Evolutionary conservation across 1,139 yeast species (phyloP).

Genomic region (Pichia sp.): DNA sequence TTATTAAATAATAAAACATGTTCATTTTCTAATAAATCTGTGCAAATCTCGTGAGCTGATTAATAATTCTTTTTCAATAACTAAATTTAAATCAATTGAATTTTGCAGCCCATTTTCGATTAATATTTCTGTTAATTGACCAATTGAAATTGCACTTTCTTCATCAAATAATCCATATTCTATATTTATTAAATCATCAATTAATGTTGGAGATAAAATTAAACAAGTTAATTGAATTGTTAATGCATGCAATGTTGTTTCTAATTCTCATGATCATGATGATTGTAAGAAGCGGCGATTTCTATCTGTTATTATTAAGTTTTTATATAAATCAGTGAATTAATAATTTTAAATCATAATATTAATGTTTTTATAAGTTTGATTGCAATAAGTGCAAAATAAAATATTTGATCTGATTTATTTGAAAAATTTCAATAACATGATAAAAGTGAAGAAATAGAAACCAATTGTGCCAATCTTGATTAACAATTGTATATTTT

Average conservation of each 20-base stretch:
- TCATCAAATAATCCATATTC: slow-evolving; percentile 13
- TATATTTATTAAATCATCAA: slow-evolving; percentile 1
- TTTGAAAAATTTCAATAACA: slow-evolving; percentile 25
- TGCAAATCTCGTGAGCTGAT: too few relatives aligned
- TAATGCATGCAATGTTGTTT: slow-evolving; percentile 60
- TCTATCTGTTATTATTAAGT: slow-evolving; percentile 48
- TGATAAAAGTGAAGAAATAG: slow-evolving; percentile 32
- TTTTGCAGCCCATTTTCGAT: slow-evolving; percentile 6
- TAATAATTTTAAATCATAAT: slow-evolving; percentile 25
- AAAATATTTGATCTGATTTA: slow-evolving; percentile 13
- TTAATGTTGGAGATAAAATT: slow-evolving; percentile 31
- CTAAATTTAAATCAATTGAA: slow-evolving; percentile 5
- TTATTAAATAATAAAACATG: too few relatives aligned
- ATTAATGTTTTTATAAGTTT: slow-evolving; percentile 5
- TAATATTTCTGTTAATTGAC: slow-evolving; percentile 11
- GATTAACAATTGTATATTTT: slow-evolving; percentile 79
- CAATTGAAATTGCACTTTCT: slow-evolving; percentile 11
- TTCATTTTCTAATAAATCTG: too few relatives aligned
- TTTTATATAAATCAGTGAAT: slow-evolving; percentile 51
- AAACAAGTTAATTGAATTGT: slow-evolving; percentile 61
- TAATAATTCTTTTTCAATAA: slow-evolving; percentile 12
- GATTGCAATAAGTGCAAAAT: slow-evolving; percentile 17
- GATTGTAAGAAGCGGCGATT: slow-evolving; percentile 46
- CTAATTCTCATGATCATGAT: slow-evolving; percentile 58
- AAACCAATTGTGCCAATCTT: slow-evolving; percentile 37